These are phyloP conservation scores for Gossypium longicalyx DNA, from an alignment of 345 rosid genomes.

Conservation along the genomic window DNA sequence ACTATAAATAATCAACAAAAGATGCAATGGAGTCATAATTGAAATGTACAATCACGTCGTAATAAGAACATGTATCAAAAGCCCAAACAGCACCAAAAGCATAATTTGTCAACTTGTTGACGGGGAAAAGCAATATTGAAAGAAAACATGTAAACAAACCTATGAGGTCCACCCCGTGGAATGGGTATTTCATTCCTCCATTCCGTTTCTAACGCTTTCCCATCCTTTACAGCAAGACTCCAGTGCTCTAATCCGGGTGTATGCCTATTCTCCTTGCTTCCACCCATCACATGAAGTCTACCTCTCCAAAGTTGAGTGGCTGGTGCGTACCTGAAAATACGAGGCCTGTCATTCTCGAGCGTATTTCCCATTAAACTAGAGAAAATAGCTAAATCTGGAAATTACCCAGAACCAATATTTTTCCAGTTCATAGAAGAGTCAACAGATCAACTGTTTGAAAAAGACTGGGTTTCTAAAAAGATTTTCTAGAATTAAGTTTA, in stretches of 20 bases:
- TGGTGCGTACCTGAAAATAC: slow-evolving; percentile 79
- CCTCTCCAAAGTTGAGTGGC: slow-evolving; percentile 98
- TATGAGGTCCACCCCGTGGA: slow-evolving; percentile 98
- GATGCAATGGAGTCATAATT: not conserved
- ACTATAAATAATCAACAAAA: not conserved
- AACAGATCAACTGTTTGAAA: not conserved
- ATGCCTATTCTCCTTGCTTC: slow-evolving; percentile 87
- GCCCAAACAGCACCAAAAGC: not conserved
- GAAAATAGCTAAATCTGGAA: not conserved
- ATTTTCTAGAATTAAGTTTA: not conserved
- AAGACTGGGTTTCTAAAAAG: not conserved
- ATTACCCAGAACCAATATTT: not conserved
- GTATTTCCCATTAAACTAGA: not conserved
- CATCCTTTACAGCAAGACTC: slow-evolving; percentile 90
- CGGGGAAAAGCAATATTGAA: not conserved
- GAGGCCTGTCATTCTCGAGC: not conserved
- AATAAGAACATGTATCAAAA: not conserved
- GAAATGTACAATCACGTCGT: not conserved
- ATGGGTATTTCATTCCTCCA: slow-evolving; percentile 91
- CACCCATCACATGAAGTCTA: slow-evolving; percentile 99
- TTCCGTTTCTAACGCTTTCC: slow-evolving; percentile 69
- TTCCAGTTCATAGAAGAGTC: not conserved
- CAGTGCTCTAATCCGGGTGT: slow-evolving; percentile 87
- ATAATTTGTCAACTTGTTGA: not conserved
- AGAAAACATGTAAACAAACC: slow-evolving; percentile 36